A percentile compares a stretch with the other conserved stretches of the same genome.
These are phyloP conservation scores for Phytophthora syringae DNA, from an alignment of 352 stramenopile species.

Conservation along the genomic window DNA sequence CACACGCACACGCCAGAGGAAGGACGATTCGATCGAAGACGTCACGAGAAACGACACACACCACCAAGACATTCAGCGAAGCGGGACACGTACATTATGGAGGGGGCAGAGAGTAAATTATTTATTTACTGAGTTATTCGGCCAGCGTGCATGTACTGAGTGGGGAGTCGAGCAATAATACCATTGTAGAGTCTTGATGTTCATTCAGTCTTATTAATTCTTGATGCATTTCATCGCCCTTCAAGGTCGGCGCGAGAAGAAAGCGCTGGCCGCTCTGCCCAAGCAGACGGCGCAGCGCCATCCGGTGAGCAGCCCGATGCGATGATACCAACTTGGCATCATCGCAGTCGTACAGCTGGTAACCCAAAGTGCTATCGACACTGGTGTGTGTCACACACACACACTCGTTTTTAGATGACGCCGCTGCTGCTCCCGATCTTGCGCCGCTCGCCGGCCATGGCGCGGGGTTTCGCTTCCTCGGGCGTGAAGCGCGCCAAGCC, in stretches of 20 bases:
- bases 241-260: slow-evolving; percentile 23
- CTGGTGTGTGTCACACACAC: too few species aligned
- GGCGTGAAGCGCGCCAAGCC: slow-evolving; percentile 59
- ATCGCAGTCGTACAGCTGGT: too few species aligned
- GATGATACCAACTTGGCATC: too few species aligned
- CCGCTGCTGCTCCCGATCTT: slow-evolving; percentile 9
- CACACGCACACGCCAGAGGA: slow-evolving; percentile 1
- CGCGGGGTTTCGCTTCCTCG: slow-evolving; percentile 50
- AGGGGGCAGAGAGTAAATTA: slow-evolving; percentile 40
- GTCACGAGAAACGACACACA: slow-evolving; percentile 30
- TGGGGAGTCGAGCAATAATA: slow-evolving; percentile 9
- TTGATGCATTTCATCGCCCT: slow-evolving; percentile 10
- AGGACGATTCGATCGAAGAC: slow-evolving; percentile 30
- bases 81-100: slow-evolving; percentile 39
- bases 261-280: slow-evolving; percentile 17
- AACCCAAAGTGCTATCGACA: too few species aligned
- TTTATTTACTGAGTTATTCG: slow-evolving; percentile 55
- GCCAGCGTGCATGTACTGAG: slow-evolving; percentile 18
- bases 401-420: too few species aligned
- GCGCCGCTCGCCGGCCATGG: slow-evolving; percentile 6
- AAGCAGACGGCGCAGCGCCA: slow-evolving; percentile 23
- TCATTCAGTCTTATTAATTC: not conserved
- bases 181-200: too few species aligned
- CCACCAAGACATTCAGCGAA: slow-evolving; percentile 14
- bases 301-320: not conserved